Percentiles rank a stretch among this genome's conserved stretches.
phyloP scores from a whole-genome alignment of 495 filamentous ascomycete genomes.

The Cercophora sp. region DNA sequence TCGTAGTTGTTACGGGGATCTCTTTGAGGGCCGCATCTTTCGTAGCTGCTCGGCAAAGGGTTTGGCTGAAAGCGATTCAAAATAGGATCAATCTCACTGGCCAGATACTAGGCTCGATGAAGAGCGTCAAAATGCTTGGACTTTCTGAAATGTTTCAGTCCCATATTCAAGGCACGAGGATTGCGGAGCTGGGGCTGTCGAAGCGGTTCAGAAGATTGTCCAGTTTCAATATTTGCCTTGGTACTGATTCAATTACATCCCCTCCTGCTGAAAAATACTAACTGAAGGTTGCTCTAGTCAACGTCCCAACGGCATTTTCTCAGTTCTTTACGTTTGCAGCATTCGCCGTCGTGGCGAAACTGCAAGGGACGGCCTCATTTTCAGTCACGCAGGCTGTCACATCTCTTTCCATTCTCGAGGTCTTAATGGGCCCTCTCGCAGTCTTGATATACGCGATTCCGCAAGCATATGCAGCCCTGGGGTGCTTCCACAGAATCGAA shows the following conservation, averaged over 20 bases:
- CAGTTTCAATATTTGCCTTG: constrained; percentile 12
- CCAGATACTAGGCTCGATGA: constrained; percentile 35
- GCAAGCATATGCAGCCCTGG: not conserved
- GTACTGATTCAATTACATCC: not conserved
- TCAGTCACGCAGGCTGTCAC: constrained; percentile 18
- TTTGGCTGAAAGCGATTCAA: constrained; percentile 37
- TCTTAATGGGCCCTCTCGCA: constrained; percentile 9
- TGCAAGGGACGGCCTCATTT: constrained; percentile 16
- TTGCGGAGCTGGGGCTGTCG: constrained; percentile 43
- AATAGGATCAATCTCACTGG: constrained; percentile 29
- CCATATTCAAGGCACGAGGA: constrained; percentile 47
- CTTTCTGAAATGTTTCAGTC: constrained; percentile 24
- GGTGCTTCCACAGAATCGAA: constrained; percentile 13
- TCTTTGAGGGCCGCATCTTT: constrained; percentile 18
- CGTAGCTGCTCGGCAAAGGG: constrained; percentile 22
- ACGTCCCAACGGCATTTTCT: constrained; percentile 18
- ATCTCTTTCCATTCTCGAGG: constrained; percentile 12
- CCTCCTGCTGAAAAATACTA: not conserved
- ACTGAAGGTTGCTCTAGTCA: constrained; percentile 4
- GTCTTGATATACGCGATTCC: constrained; percentile 5
- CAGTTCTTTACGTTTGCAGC: constrained; percentile 21
- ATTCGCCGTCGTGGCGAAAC: constrained; percentile 23
- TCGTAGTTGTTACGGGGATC: not conserved
- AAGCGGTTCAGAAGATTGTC: constrained; percentile 15
- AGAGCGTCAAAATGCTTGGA: constrained; percentile 40